phyloP scores from a whole-genome alignment of 192 early-diverging fungal species.

The Nowakowskiella sp. region DNA sequence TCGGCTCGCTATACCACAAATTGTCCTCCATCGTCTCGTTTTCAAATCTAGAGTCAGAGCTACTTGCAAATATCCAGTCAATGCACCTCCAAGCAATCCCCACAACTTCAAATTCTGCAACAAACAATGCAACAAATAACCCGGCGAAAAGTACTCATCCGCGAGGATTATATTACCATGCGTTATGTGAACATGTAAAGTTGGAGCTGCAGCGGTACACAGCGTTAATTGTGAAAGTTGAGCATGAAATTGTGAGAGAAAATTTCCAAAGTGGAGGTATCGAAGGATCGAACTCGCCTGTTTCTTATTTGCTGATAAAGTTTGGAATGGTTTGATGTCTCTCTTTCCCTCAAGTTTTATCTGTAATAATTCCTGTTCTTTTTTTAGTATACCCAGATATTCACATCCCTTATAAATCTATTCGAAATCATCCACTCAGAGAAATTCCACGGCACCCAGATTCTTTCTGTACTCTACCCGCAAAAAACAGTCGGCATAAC shows the following conservation, averaged over 20 bases:
- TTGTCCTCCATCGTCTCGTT: slow-evolving; percentile 39
- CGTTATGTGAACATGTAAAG: slow-evolving; percentile 40
- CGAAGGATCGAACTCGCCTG: neutral
- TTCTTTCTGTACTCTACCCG: slow-evolving; percentile 6
- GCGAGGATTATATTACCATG: slow-evolving; percentile 40
- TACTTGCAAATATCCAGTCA: no score
- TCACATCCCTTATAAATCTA: slow-evolving; percentile 2
- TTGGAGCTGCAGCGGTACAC: neutral
- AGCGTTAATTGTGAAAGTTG: neutral
- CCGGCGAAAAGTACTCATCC: neutral
- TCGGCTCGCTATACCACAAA: slow-evolving; percentile 44
- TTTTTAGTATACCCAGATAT: slow-evolving; percentile 15
- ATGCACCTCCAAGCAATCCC: neutral
- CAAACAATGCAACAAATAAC: neutral
- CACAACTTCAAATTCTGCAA: neutral
- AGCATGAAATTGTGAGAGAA: neutral
- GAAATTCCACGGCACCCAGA: slow-evolving; percentile 9
- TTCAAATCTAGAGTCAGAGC: no score
- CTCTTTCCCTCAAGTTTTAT: neutral
- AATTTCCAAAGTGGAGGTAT: neutral
- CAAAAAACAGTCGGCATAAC: no score
- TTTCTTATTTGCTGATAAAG: neutral
- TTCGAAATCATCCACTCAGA: slow-evolving; percentile 4
- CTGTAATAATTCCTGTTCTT: neutral
- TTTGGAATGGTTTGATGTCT: neutral